Conservation (phyloP, 352 stramenopile genomes). For the Phytophthora sp. region DNA sequence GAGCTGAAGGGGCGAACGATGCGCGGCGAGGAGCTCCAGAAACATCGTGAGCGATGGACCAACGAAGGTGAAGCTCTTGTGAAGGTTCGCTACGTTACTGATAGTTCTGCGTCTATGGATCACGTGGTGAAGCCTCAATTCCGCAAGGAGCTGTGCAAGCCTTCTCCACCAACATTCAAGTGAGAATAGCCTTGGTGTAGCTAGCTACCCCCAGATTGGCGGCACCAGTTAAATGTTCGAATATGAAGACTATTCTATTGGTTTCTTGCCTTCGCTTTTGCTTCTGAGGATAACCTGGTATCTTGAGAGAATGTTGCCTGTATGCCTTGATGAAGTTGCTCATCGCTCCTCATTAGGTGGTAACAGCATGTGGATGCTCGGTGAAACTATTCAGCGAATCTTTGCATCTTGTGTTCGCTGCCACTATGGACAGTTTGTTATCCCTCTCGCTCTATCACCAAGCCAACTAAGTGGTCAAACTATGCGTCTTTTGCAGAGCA, state of each 20-base stretch:
- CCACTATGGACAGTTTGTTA: constrained; percentile 24
- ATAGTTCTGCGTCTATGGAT: constrained; percentile 53
- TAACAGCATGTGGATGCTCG: no score
- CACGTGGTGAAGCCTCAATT: constrained; percentile 53
- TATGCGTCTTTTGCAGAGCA: constrained; percentile 51
- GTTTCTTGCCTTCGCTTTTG: constrained; percentile 2
- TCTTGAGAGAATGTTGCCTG: no score
- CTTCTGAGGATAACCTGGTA: neutral
- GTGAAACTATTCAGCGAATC: constrained; percentile 1
- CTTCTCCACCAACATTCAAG: constrained; percentile 57
- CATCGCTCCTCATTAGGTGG: no score
- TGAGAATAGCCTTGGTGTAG: constrained; percentile 23
- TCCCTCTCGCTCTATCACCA: constrained; percentile 28
- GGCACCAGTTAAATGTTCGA: neutral
- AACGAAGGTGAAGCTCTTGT: constrained; percentile 61
- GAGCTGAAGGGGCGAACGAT: constrained; percentile 59
- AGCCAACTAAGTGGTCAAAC: constrained; percentile 2
- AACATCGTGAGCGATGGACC: constrained; percentile 67
- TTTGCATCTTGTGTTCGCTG: constrained; percentile 6
- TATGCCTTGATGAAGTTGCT: no score
- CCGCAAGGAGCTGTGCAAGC: constrained; percentile 65
- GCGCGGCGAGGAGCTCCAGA: constrained; percentile 55
- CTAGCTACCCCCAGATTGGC: neutral
- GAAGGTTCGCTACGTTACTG: constrained; percentile 64
- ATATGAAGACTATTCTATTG: constrained; percentile 29